Conservation (phyloP, 345 rosid genomes). For the Acer campestre region DNA sequence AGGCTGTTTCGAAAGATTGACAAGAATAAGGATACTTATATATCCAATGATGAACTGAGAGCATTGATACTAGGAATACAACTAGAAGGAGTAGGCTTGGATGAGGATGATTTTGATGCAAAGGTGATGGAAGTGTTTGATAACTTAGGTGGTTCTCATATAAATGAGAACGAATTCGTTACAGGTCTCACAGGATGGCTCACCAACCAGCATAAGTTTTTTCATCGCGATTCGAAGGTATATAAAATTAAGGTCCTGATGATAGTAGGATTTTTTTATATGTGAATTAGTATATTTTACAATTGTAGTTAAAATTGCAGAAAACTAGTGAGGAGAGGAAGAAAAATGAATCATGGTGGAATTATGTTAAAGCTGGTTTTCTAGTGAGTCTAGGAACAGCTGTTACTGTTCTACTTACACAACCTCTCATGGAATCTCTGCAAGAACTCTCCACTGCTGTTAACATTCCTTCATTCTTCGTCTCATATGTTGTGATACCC, state of each 20-base stretch:
- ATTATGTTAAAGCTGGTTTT: constrained; percentile 32
- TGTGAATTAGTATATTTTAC: not conserved
- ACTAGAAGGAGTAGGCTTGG: constrained; percentile 33
- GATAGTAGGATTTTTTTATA: not conserved
- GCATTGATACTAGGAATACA: constrained; percentile 45
- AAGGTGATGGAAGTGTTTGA: constrained; percentile 42
- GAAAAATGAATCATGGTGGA: constrained; percentile 34
- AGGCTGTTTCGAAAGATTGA: constrained; percentile 49
- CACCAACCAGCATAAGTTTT: not conserved
- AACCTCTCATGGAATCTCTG: constrained; percentile 35
- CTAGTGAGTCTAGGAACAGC: constrained; percentile 40
- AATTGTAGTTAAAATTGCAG: constrained; percentile 20
- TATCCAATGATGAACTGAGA: constrained; percentile 40
- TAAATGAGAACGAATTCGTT: constrained; percentile 39
- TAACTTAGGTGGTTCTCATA: constrained; percentile 25
- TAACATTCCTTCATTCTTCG: constrained; percentile 38
- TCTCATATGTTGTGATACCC: constrained; percentile 48
- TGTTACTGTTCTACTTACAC: constrained; percentile 27
- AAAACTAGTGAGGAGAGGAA: constrained; percentile 25
- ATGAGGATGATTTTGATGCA: constrained; percentile 21
- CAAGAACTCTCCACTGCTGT: constrained; percentile 30
- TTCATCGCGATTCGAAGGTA: constrained; percentile 24
- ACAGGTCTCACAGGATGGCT: constrained; percentile 42
- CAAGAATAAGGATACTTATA: constrained; percentile 14
- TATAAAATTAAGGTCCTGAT: not conserved